Evolutionary conservation across 1,284 basidiomycete genomes (phyloP).

Genomic region (Microbotryum lychnidis-dioicae): DNA sequence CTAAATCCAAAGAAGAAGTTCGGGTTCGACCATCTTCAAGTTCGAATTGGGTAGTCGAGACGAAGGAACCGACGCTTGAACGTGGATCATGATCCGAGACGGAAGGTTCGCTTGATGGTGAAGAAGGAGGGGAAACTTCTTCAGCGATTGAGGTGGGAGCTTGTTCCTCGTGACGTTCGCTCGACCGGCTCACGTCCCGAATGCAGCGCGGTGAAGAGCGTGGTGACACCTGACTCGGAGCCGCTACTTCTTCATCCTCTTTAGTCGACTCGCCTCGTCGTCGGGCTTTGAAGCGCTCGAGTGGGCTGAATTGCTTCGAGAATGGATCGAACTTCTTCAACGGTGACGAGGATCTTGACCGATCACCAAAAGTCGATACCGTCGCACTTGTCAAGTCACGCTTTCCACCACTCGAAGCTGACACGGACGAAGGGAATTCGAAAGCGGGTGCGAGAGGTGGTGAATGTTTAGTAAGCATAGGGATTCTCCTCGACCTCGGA

Average conservation of each 20-base stretch:
- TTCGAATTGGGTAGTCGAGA: neutral
- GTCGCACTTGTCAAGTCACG: neutral
- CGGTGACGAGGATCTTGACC: neutral
- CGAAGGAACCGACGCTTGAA: neutral
- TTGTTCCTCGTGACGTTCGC: neutral
- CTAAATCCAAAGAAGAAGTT: neutral
- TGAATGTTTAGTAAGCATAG: conserved; percentile 19
- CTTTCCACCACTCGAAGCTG: neutral
- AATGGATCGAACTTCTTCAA: neutral
- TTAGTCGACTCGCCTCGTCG: neutral
- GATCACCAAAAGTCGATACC: neutral
- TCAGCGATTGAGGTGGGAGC: neutral
- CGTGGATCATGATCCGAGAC: neutral
- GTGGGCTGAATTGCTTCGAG: conserved; percentile 4
- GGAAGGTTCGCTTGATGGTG: neutral
- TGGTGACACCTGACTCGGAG: neutral
- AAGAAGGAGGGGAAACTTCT: conserved; percentile 11
- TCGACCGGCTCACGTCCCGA: neutral
- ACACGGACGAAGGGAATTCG: conserved; percentile 10
- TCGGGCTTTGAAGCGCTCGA: neutral
- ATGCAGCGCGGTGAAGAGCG: conserved; percentile 12
- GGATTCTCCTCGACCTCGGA: conserved; percentile 9
- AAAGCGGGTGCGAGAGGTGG: conserved; percentile 8
- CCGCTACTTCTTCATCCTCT: neutral
- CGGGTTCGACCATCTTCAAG: neutral